A percentile compares a stretch with the other conserved stretches of the same genome.
Evolutionary conservation across 768 basidiomycete species (phyloP).

Genomic region (Chalciporus pseudorubinellus): DNA sequence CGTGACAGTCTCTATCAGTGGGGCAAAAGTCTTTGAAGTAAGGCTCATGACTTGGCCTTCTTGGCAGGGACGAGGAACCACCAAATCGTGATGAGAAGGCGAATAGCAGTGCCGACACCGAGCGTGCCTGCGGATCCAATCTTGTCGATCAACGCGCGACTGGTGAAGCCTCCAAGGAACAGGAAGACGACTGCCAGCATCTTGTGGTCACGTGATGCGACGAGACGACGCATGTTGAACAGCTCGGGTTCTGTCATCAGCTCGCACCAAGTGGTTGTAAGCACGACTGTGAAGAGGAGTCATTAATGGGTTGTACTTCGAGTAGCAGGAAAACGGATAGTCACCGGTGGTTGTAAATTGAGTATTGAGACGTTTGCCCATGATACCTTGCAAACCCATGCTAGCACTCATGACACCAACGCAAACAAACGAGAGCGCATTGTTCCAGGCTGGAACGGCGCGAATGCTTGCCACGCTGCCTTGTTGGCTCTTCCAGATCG

Average conservation of each 20-base stretch:
- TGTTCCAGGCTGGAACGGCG: slow-evolving; percentile 69
- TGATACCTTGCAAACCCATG: slow-evolving; percentile 82
- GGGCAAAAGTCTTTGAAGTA: not conserved
- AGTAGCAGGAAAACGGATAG: slow-evolving; percentile 30
- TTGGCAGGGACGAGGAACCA: slow-evolving; percentile 63
- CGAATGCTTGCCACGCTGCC: slow-evolving; percentile 50
- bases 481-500: slow-evolving; percentile 69
- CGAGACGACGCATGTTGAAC: slow-evolving; percentile 51
- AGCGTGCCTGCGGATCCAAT: slow-evolving; percentile 63
- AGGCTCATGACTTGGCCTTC: slow-evolving; percentile 7
- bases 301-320: no score
- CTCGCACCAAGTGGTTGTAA: slow-evolving; percentile 89
- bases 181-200: slow-evolving; percentile 62
- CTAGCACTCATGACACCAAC: slow-evolving; percentile 75
- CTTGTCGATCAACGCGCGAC: slow-evolving; percentile 55
- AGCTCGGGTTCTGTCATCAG: slow-evolving; percentile 79
- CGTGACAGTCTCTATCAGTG: not conserved
- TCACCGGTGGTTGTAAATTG: slow-evolving; percentile 76
- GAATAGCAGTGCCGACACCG: slow-evolving; percentile 63
- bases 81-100: slow-evolving; percentile 56
- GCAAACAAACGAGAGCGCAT: slow-evolving; percentile 61
- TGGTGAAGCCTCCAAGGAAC: slow-evolving; percentile 73
- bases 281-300: slow-evolving; percentile 53
- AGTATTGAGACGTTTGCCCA: slow-evolving; percentile 77
- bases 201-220: slow-evolving; percentile 68